Evolutionary conservation across 2,329 filamentous ascomycete genomes (phyloP), one percentile per base, ranked within the genome.

Genomic region (Trichocomaceae sp.): DNA sequence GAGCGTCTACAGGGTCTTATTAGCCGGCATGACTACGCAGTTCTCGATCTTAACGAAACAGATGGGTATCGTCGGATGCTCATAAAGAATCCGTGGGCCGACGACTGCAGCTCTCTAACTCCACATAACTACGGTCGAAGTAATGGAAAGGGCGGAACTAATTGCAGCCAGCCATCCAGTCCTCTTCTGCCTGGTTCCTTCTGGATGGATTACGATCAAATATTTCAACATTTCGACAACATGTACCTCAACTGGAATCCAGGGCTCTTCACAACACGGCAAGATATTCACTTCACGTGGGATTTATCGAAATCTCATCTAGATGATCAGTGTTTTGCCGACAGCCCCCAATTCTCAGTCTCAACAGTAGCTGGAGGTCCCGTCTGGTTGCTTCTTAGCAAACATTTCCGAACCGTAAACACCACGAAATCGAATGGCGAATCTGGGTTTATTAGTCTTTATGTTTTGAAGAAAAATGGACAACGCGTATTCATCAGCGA

Each of bases 171-270:
- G 12, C 2, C 44, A 26, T 37, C 47, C 17, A 48, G 7, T 17
- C 60, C 63, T 20, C 63, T 72, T 19, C 64, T 69, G 26, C 85
- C 86, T 0, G 90, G 90, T n/a, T 89, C 87, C 0, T 95, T 96
- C 66, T 97, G 93, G 92, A 95, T 97, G 73, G 84, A 86, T 22
- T 83, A 93, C 26, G 88, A 95, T 62, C 88, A 90, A 60, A 84
- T 96, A 3, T 81, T 89, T 35, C 90, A 96, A 64, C 85, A 96
- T 66, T 99, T 96, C 60, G 90, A 97, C 68, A 95, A 91, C 17
- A 83, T 99, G 61, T 99, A 97, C 69, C 78, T 99, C 53, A 99
- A 97, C 72, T 99, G 93, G 93, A 96, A 96, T 61, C 91, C 93
- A 0, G 80, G 81, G 0, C 76, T 96, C 0, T 99, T 99, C 71